These are phyloP conservation scores for Pneumocystis sp. DNA, from an alignment of 1,139 yeast genomes.

Conservation along the genomic window DNA sequence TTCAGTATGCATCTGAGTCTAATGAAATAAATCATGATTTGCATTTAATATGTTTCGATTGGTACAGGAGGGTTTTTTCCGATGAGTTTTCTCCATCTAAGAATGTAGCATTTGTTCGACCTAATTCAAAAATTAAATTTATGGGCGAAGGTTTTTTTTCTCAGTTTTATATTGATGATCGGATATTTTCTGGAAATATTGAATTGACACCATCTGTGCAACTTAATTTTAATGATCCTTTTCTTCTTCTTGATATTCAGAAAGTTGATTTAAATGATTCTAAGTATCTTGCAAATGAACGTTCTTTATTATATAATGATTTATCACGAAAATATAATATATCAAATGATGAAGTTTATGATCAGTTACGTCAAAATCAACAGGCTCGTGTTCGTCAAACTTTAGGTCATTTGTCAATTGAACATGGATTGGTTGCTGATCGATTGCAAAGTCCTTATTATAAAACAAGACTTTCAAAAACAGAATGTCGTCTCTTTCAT, in stretches of 20 bases:
- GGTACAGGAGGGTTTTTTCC: neutral
- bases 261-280: neutral
- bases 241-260: slow-evolving; percentile 11
- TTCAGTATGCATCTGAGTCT: neutral
- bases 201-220: slow-evolving; percentile 30
- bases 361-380: slow-evolving; percentile 65
- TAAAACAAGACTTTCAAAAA: slow-evolving; percentile 57
- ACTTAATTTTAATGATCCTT: slow-evolving; percentile 77
- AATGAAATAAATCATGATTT: slow-evolving; percentile 1
- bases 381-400: slow-evolving; percentile 88
- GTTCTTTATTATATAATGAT: slow-evolving; percentile 10
- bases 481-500: slow-evolving; percentile 66
- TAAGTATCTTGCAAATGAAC: neutral
- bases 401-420: slow-evolving; percentile 77
- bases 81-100: neutral
- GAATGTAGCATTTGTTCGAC: neutral
- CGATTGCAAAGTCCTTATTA: slow-evolving; percentile 83
- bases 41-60: neutral
- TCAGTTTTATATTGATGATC: slow-evolving; percentile 35
- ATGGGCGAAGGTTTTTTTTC: slow-evolving; percentile 1
- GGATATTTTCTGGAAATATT: slow-evolving; percentile 61
- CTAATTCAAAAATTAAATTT: neutral
- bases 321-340: slow-evolving; percentile 46
- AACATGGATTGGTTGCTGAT: slow-evolving; percentile 79
- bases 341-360: slow-evolving; percentile 81